Evolutionary conservation across 345 rosid genomes (phyloP), one percentile per base, ranked within the genome.

Genomic region (Firmiana major): DNA sequence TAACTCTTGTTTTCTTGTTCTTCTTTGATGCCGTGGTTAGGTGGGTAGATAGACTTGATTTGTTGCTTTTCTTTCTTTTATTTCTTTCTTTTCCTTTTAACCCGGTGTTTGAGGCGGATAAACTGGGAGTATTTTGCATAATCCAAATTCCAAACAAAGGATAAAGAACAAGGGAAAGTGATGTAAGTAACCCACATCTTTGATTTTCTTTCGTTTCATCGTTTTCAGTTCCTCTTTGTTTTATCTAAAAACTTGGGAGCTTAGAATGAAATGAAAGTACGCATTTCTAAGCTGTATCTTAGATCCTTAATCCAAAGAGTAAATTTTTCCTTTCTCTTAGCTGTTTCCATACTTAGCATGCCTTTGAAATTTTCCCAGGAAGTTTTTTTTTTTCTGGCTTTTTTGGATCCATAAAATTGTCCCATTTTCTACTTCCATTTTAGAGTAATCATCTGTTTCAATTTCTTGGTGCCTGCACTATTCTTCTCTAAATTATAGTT

Each of bases 61-160:
- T 43, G 10, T 21, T 66, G 26, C 71, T 43, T 66, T 63, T 36
- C 3, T 31, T 15, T 76, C 62, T 77, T 43, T 59, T 40, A 40
- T 19, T 66, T 9, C 58, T 62, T 12, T 57, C 65, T 16, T 15
- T n/a, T 75, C 46, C 34, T 28, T 60, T 62, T 77, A 46, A 16
- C 81, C 83, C 80, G 49, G 66, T 57, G 71, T 86, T 81, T 86
- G 84, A 84, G 89, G 93, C 84, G 84, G 88, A 90, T 43, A 86
- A 83, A 86, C 83, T 86, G 88, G 89, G 81, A 77, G 73, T 63
- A 76, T 76, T 76, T 71, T 74, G 73, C 80, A 68, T 53, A 70
- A 83, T 79, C 86, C 76, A 76, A 77, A 85, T 70, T 73, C 48
- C 26, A 54, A 49, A 31, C 9, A 60, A n/a, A 63, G 69, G 62